These are phyloP conservation scores for Rhodotorula sp. DNA, from an alignment of 1,284 basidiomycete genomes.

Conservation along the genomic window DNA sequence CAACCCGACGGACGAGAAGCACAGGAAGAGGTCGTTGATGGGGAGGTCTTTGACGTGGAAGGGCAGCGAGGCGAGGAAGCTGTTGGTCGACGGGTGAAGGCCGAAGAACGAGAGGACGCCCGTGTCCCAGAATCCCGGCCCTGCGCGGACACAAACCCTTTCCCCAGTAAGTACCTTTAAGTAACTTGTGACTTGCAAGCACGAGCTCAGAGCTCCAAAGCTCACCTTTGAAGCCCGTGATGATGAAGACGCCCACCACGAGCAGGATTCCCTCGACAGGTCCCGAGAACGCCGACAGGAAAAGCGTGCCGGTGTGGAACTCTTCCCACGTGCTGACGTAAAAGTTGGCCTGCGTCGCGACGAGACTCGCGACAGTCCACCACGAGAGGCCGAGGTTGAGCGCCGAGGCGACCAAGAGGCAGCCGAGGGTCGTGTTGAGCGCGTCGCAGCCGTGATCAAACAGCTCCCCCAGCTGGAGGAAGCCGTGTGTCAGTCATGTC, in stretches of 20 bases:
- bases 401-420: conserved; percentile 74
- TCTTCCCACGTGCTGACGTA: conserved; percentile 97
- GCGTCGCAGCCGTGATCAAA: conserved; percentile 90
- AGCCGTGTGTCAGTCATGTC: not conserved
- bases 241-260: conserved; percentile 71
- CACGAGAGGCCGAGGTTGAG: conserved; percentile 88
- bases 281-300: conserved; percentile 89
- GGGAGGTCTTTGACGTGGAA: conserved; percentile 57
- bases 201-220: not conserved
- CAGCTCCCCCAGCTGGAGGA: conserved; percentile 69
- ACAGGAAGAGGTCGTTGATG: conserved; percentile 84
- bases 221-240: conserved; percentile 71
- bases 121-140: conserved; percentile 77
- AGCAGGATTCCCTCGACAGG: conserved; percentile 95
- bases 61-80: conserved; percentile 44
- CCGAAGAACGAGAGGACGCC: conserved; percentile 63
- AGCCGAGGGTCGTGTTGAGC: conserved; percentile 90
- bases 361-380: conserved; percentile 91
- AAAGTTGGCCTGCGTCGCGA: conserved; percentile 86
- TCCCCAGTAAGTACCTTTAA: not conserved
- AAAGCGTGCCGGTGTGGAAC: conserved; percentile 87
- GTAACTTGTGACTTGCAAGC: not conserved
- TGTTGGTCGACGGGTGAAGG: conserved; percentile 54
- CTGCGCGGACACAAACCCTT: conserved; percentile 21
- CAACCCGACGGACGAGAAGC: conserved; percentile 71